Evolutionary conservation across 169 alveolate genomes (phyloP).

Genomic region (Eimeria necatrix): DNA sequence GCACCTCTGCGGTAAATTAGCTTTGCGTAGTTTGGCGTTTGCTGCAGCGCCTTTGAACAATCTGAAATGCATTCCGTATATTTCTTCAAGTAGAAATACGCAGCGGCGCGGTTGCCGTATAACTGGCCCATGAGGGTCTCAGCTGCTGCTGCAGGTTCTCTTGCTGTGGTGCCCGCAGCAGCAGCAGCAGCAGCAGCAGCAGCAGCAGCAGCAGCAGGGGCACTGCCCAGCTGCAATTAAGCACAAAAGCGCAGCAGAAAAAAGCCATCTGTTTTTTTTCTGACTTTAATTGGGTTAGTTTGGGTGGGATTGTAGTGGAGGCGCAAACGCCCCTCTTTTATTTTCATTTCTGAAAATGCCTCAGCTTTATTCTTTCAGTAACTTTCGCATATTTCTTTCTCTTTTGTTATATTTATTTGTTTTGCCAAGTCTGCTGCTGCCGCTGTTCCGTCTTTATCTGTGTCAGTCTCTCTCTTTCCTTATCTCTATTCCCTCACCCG

Average conservation of each 20-base stretch:
- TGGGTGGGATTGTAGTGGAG: no score
- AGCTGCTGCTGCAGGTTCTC: neutral
- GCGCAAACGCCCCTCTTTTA: neutral
- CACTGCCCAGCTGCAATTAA: neutral
- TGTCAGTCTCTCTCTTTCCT: neutral
- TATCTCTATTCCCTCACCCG: neutral
- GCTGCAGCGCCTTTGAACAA: neutral
- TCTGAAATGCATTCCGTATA: neutral
- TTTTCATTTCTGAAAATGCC: neutral
- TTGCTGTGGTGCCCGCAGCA: neutral
- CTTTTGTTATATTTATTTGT: neutral
- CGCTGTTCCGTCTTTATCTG: neutral
- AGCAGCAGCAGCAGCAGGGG: slow-evolving; percentile 48
- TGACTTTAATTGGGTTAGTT: no score
- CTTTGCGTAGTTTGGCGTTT: neutral
- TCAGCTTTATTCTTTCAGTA: neutral
- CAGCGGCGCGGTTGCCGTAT: slow-evolving; percentile 35
- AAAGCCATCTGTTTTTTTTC: neutral
- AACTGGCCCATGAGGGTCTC: slow-evolving; percentile 36
- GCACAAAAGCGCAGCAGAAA: neutral
- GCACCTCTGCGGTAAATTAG: slow-evolving; percentile 15
- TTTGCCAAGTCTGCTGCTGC: neutral
- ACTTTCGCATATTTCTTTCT: neutral
- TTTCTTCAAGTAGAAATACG: neutral
- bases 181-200: neutral